Evolutionary conservation across 2,329 filamentous ascomycete genomes (phyloP), one percentile per base, ranked within the genome.

Genomic region (Penicillium hesseltinei): DNA sequence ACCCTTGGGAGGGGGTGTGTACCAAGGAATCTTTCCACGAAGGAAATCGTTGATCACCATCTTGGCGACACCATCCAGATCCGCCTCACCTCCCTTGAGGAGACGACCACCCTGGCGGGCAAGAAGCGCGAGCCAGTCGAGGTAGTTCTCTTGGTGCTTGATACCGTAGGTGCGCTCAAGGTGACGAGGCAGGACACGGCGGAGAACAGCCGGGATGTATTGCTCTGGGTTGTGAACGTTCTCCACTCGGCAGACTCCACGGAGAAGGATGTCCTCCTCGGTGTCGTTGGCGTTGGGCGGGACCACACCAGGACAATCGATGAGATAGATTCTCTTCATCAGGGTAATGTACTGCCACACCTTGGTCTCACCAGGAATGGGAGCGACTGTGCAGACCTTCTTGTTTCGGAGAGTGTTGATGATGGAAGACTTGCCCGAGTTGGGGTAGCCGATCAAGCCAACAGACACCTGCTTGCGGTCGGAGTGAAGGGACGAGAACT

Each of bases 21-120:
- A 99, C 94, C 95, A 99, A 1, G 94, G 94, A 27, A 97, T 90
- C 77, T 93, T 97, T 56, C 94, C 94, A 62, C 94, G 81, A 70
- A 97, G 85, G 73, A 97, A 99, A 71, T 99, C 94, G 69, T 96
- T 97, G 58, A 99, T 79, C 0, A 99, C 89, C 86, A 96, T 96
- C 76, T 96, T 96, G 1, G 94, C 94, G 47, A 96, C 92, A 67
- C 92, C 92, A 68, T 97, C 93, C 54, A 97, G 78, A 73, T 99
- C 94, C 4, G 93, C 89, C 73, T 97, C 94, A n/a, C 93, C 94
- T 57, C 91, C 93, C 72, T 91, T 92, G 17, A 97, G 79, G 21
- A 99, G 78, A 66, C 92, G 84, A 17, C 94, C 94, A 57, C 87
- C 87, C 74, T 97, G 97, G 56, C 92, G 82, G 9, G 92, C 93